These are phyloP conservation scores for Penicillium chermesinum DNA, from an alignment of 495 filamentous ascomycete species.

Conservation along the genomic window DNA sequence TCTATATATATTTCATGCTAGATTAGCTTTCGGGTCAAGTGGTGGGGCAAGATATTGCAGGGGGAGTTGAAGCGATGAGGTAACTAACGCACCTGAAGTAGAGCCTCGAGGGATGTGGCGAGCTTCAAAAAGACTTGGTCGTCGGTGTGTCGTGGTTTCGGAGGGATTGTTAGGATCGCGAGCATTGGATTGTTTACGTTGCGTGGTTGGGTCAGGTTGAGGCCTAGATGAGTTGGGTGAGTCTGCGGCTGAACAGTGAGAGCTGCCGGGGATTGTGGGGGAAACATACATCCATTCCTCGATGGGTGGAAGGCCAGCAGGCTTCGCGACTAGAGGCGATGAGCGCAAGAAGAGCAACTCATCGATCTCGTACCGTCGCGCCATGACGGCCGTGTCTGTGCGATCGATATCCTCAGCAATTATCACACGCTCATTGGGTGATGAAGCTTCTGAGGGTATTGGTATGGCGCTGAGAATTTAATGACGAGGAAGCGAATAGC, in stretches of 20 bases:
- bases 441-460: not conserved
- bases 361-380: conserved; percentile 69
- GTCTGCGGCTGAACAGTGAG: conserved; percentile 24
- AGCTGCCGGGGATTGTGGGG: conserved; percentile 2
- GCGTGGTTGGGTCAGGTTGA: conserved; percentile 42
- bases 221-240: conserved; percentile 25
- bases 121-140: conserved; percentile 55
- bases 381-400: conserved; percentile 39
- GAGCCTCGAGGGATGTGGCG: conserved; percentile 59
- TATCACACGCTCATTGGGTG: conserved; percentile 34
- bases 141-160: conserved; percentile 43
- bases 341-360: conserved; percentile 71
- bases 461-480: not conserved
- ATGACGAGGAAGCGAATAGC: not conserved
- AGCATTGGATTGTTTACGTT: conserved; percentile 42
- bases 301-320: conserved; percentile 71
- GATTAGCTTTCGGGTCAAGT: conserved; percentile 16
- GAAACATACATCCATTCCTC: conserved; percentile 84
- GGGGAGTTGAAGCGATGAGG: conserved; percentile 10
- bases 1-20: conserved; percentile 48
- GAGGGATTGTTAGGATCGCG: conserved; percentile 40
- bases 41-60: conserved; percentile 4
- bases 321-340: conserved; percentile 83
- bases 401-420: conserved; percentile 23
- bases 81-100: conserved; percentile 44